Evolutionary conservation across 169 alveolate species (phyloP).

Genomic region (Plasmodium falciparum): DNA sequence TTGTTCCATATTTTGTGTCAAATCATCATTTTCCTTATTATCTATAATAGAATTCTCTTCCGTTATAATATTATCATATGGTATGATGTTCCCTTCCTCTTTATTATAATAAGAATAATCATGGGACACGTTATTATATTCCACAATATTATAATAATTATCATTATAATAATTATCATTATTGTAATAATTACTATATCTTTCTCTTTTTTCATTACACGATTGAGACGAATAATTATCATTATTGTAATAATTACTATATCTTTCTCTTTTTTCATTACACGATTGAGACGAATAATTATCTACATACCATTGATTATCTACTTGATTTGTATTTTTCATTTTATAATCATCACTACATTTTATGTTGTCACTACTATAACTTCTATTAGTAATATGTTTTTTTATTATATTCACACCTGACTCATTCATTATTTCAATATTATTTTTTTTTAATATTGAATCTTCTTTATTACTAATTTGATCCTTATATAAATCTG

Average conservation of each 20-base stretch:
- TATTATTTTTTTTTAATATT: not conserved
- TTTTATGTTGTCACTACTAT: not conserved
- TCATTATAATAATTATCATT: not conserved
- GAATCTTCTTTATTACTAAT: too few species aligned
- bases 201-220: too few species aligned
- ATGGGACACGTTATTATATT: not conserved
- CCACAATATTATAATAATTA: not conserved
- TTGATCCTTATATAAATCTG: not conserved
- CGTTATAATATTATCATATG: conserved; percentile 16
- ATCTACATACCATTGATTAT: not conserved
- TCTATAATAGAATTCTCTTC: conserved; percentile 6
- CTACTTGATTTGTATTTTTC: not conserved
- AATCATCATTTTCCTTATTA: conserved; percentile 44
- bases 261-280: too few species aligned
- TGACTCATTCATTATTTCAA: not conserved
- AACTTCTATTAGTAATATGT: not conserved
- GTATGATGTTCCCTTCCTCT: not conserved
- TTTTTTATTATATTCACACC: not conserved
- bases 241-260: not conserved
- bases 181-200: not conserved
- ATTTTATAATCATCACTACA: not conserved
- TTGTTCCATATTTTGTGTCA: conserved; percentile 22
- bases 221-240: not conserved
- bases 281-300: not conserved
- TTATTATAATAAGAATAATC: not conserved